Base-by-base conservation (phyloP, 768 basidiomycete genomes). In the Boletus rubroflammeus region DNA sequence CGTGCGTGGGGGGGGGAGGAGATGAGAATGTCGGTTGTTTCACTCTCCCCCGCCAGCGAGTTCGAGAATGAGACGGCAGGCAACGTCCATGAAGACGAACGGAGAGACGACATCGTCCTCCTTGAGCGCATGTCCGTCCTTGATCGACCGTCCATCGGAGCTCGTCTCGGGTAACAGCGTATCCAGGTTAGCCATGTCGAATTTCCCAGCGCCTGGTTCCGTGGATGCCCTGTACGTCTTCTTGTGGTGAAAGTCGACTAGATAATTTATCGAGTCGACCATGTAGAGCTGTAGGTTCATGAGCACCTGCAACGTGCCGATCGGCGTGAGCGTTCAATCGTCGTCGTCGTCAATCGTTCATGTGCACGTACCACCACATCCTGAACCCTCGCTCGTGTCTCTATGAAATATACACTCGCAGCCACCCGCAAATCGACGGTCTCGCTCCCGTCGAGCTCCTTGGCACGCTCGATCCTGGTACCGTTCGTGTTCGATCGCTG, bases 241-340 rank as follows among this genome's bases (percentile, higher is more conserved):
- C 71, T 97, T 93, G 76, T 98, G 95, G 63, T 97, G 88, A 74
- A 99, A 99, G 68, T 98, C 96, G 53, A 99, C 97, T 28, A 99
- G 81, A 72, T 98, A 98, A 73, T 98, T 98, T 69, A 86, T 85
- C 23, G 86, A 85, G 67, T 99, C 96, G 19, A 99, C 93, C 80
- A 92, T 90, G 70, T 98, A 99, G 36, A 98, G 81, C 63, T 98
- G 94, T 2, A 99, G 81, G 71, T 99, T 97, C 94, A 98, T 98
- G 34, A 97, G 77, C 6, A 97, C 85, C 93, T 95, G 64, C 21
- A 46, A 53, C 36, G 7, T 36, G 41, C 7, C 14, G 5, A n/a
- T 52, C 28, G 15, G 11, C 34, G 46, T 53, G 3, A 50, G 31
- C 45, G 6, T 51, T 14, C 14, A 7, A 14, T 19, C 39, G 4